phyloP scores from a whole-genome alignment of 1,284 basidiomycete species.

The Apiotrichum gracile region DNA sequence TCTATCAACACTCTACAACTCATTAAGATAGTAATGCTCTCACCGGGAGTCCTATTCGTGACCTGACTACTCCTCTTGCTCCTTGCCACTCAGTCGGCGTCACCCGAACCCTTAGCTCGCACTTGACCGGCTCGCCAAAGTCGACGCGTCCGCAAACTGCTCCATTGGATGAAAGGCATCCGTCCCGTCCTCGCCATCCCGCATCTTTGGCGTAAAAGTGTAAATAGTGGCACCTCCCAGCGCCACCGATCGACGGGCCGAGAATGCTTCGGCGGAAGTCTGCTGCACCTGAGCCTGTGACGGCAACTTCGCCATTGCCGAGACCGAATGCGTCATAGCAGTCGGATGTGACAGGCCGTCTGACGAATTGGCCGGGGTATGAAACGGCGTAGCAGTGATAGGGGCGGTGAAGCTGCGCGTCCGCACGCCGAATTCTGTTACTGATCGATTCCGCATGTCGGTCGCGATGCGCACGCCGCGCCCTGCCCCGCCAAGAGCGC shows the following conservation, averaged over 20 bases:
- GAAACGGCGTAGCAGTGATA: not conserved
- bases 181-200: not conserved
- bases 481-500: not conserved
- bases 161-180: not conserved
- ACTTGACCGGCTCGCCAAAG: no score
- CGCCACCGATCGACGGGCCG: not conserved
- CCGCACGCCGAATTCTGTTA: not conserved
- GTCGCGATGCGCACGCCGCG: not conserved
- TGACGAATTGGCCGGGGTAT: not conserved
- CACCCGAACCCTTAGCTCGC: no score
- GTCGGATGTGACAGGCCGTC: not conserved
- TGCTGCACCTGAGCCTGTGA: not conserved
- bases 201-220: not conserved
- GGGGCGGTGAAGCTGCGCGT: not conserved
- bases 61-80: no score
- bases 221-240: not conserved
- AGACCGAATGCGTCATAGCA: not conserved
- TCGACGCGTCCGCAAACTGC: conserved; percentile 1
- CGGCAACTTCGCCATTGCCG: not conserved
- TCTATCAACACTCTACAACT: no score
- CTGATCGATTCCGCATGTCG: not conserved
- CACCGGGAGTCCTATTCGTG: no score
- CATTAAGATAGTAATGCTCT: no score
- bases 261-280: no score
- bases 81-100: no score